phyloP scores from a whole-genome alignment of 805 yeast genomes.

The Candida peoriensis region DNA sequence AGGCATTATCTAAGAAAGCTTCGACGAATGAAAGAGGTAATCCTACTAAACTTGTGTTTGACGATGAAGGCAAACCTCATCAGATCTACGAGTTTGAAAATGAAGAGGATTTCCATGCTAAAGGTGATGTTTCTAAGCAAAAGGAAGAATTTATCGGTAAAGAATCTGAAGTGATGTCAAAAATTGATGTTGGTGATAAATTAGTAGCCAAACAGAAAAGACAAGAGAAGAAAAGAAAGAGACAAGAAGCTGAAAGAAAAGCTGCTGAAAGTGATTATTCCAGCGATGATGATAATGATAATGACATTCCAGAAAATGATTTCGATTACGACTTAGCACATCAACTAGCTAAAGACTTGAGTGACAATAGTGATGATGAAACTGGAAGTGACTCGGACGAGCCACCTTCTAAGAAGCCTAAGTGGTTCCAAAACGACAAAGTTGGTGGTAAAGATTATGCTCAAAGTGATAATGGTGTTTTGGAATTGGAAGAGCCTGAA shows the following conservation, averaged over 20 bases:
- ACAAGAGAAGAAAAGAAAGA: slow-evolving; percentile 82
- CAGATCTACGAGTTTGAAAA: slow-evolving; percentile 87
- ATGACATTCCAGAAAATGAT: slow-evolving; percentile 21
- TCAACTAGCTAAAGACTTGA: slow-evolving; percentile 24
- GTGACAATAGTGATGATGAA: slow-evolving; percentile 22
- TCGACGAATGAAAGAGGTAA: slow-evolving; percentile 56
- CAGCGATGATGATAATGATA: slow-evolving; percentile 24
- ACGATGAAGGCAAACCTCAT: slow-evolving; percentile 92
- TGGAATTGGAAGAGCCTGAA: slow-evolving; percentile 84
- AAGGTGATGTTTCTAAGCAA: slow-evolving; percentile 64
- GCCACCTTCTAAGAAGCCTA: slow-evolving; percentile 28
- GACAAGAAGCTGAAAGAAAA: slow-evolving; percentile 71
- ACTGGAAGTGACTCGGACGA: slow-evolving; percentile 21
- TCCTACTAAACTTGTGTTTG: slow-evolving; percentile 79
- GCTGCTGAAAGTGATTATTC: slow-evolving; percentile 20
- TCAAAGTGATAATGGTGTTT: slow-evolving; percentile 32
- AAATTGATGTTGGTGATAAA: slow-evolving; percentile 76
- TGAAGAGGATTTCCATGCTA: slow-evolving; percentile 76
- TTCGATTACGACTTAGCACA: slow-evolving; percentile 37
- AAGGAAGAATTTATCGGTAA: slow-evolving; percentile 59
- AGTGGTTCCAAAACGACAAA: slow-evolving; percentile 33
- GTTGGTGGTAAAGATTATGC: slow-evolving; percentile 26
- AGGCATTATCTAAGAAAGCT: slow-evolving; percentile 81
- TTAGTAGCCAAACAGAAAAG: slow-evolving; percentile 68
- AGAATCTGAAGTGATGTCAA: slow-evolving; percentile 66